A percentile compares a stretch with the other conserved stretches of the same genome.
Evolutionary conservation across 2,329 filamentous ascomycete genomes (phyloP).

Genomic region (Trichoderma sp.): DNA sequence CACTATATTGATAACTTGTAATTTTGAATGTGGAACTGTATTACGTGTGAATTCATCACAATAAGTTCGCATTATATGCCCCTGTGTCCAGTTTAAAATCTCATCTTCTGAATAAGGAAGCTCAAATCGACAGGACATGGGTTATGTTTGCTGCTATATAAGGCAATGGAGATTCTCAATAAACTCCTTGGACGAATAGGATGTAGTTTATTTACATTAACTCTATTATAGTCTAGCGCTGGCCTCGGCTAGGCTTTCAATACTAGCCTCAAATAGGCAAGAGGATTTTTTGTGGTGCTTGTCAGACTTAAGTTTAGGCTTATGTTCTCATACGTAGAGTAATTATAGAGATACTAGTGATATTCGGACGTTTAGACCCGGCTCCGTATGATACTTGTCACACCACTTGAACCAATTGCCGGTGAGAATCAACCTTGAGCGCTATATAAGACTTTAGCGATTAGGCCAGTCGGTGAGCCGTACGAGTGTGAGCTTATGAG

Average conservation of each 20-base stretch:
- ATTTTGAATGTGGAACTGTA: background rate
- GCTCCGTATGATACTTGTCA: background rate
- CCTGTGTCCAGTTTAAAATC: background rate
- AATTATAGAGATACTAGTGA: background rate
- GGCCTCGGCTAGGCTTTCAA: background rate
- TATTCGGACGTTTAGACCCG: background rate
- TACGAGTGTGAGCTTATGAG: no score
- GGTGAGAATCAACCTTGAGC: background rate
- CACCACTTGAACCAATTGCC: background rate
- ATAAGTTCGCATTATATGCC: background rate
- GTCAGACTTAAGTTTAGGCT: background rate
- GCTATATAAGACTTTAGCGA: background rate
- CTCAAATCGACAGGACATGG: background rate
- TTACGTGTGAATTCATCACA: background rate
- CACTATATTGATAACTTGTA: background rate
- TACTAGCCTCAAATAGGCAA: background rate
- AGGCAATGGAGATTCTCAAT: background rate
- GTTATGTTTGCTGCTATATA: background rate
- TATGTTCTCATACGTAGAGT: background rate
- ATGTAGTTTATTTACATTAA: background rate
- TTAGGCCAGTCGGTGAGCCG: background rate
- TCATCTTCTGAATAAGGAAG: background rate
- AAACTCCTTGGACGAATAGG: background rate
- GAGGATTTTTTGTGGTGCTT: background rate
- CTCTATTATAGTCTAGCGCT: background rate